Evolutionary conservation across 2,329 filamentous ascomycete genomes (phyloP).

Genomic region (Scorias spongiosa): DNA sequence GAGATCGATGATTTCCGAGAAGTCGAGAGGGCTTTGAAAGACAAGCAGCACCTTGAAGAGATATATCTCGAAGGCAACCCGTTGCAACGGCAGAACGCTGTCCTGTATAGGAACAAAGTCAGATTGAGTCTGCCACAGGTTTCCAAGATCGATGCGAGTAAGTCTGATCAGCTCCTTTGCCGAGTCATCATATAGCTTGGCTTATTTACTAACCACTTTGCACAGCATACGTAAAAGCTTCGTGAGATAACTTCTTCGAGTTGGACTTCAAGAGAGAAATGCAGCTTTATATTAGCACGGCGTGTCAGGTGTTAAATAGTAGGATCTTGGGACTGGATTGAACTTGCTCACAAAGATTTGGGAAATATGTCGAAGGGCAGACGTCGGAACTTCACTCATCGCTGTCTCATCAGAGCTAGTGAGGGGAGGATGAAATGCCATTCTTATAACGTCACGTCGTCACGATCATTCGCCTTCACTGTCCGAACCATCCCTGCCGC

Average conservation of each 20-base stretch:
- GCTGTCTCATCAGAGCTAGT: too few species aligned
- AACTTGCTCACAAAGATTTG: too few species aligned
- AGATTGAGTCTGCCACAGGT: conserved; percentile 74
- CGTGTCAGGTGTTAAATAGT: too few species aligned
- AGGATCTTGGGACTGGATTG: too few species aligned
- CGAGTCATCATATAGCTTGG: not conserved
- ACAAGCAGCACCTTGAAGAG: conserved; percentile 68
- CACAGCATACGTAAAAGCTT: conserved; percentile 12
- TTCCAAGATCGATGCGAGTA: conserved; percentile 92
- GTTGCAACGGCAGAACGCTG: conserved; percentile 62
- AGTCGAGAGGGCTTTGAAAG: conserved; percentile 59
- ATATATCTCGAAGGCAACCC: conserved; percentile 97
- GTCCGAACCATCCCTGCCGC: not conserved
- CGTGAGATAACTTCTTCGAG: conserved; percentile 2
- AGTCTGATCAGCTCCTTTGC: conserved; percentile 29
- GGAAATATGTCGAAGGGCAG: too few species aligned
- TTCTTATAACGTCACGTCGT: not conserved
- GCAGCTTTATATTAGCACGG: too few species aligned
- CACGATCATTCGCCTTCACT: not conserved
- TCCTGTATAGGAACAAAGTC: conserved; percentile 88
- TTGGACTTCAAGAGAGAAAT: too few species aligned
- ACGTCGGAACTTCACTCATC: too few species aligned
- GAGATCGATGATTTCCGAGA: conserved; percentile 65
- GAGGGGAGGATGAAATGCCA: too few species aligned
- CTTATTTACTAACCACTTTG: not conserved